A percentile compares a stretch with the other conserved stretches of the same genome.
phyloP scores from a whole-genome alignment of 495 filamentous ascomycete genomes.

The Paragyromitra xinjiangensis region DNA sequence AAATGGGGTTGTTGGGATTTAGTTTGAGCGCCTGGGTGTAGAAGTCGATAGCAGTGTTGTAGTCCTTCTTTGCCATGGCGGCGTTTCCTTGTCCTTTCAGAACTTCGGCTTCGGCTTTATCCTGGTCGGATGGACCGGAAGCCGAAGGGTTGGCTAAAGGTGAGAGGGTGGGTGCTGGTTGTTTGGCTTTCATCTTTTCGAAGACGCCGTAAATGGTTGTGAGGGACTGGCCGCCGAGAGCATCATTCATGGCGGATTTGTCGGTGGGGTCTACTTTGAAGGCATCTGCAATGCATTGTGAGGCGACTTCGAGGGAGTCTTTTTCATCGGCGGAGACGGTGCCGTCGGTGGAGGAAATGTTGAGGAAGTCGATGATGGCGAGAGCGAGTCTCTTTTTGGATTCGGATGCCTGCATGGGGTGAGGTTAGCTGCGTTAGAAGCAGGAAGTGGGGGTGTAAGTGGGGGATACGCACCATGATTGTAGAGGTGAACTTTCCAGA shows the following conservation, averaged over 20 bases:
- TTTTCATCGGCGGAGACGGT: conserved; percentile 84
- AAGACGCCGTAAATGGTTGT: conserved; percentile 92
- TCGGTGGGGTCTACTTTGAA: conserved; percentile 92
- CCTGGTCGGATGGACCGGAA: conserved; percentile 62
- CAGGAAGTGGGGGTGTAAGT: background rate
- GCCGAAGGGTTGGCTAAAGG: conserved; percentile 37
- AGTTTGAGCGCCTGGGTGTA: conserved; percentile 86
- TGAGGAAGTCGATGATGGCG: conserved; percentile 94
- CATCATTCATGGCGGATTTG: conserved; percentile 74
- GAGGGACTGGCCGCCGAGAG: conserved; percentile 83
- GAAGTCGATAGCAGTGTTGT: conserved; percentile 76
- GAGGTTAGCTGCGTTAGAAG: conserved; percentile 13
- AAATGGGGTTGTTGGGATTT: conserved; percentile 88
- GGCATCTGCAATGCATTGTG: conserved; percentile 89
- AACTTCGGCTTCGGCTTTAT: conserved; percentile 79
- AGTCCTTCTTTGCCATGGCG: conserved; percentile 92
- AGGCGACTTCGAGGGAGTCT: conserved; percentile 90
- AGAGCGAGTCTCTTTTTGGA: conserved; percentile 95
- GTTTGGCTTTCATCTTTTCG: conserved; percentile 87
- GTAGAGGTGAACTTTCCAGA: background rate
- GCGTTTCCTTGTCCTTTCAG: conserved; percentile 92
- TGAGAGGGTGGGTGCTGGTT: conserved; percentile 56
- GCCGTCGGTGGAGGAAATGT: conserved; percentile 83
- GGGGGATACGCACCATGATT: conserved; percentile 26
- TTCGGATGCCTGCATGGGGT: conserved; percentile 43